Evolutionary conservation across 2,329 filamentous ascomycete species (phyloP), one percentile per base, ranked within the genome.

Genomic region (Trichoderma sp.): DNA sequence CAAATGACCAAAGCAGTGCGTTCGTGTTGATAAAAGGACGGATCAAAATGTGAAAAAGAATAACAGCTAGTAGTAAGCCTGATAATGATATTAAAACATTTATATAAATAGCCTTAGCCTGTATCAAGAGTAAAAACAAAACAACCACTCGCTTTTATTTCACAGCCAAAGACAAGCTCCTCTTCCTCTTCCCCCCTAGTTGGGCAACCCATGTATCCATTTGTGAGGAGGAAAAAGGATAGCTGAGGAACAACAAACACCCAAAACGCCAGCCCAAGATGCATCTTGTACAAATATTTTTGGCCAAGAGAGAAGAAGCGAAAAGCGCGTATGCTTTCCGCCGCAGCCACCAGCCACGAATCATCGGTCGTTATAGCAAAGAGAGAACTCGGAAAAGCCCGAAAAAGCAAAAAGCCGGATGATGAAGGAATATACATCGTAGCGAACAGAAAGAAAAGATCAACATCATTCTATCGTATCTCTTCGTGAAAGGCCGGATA

Each of bases 191-290:
- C 12, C 26, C 9, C 62, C 21, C 9, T 36, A 18, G 3, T 3
- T 11, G 11, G 18, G 21, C 47, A 58, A 36, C 53, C 26, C 65
- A 68, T 34, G 65, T 60, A 60, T 47, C 30, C 34, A 39, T 60
- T 30, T 57, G 14, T 7, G 3, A 9, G 8, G 12, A 21, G 3
- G 21, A 18, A 24, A 14, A 1, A 9, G 21, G 28, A 18, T 5
- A 14, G n/a, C 5, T 12, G 36, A 24, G 47, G 26, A 56, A 26
- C 30, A 53, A 28, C 6, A 57, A 64, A 56, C 30, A 73, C 58
- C 65, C 62, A 72, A 76, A 67, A 78, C 77, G 75, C 77, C 77
- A 73, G 70, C 66, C 70, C 71, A 71, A 68, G 74, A 77, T 76
- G 73, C 73, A 76, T 36, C 70, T 72, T 73, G 26, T 61, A 57